phyloP scores from a whole-genome alignment of 208 protist genomes.

The Tritrichomonas foetus region DNA sequence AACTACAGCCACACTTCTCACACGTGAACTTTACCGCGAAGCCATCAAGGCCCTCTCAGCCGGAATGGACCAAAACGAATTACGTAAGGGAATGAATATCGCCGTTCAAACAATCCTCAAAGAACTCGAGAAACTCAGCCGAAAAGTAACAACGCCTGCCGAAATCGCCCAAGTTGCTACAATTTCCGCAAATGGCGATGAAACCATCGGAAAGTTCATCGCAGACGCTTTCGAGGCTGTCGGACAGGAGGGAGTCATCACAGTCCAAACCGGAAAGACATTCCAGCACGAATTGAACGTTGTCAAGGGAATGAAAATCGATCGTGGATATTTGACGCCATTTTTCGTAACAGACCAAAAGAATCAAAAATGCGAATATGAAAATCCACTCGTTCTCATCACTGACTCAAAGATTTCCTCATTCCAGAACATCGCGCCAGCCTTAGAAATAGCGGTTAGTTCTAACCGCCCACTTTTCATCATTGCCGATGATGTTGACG shows the following conservation, averaged over 20 bases:
- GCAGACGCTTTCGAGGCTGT: constrained; percentile 95
- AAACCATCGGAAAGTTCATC: constrained; percentile 92
- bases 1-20: constrained; percentile 97
- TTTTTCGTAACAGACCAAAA: constrained; percentile 97
- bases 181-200: constrained; percentile 98
- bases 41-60: constrained; percentile 87
- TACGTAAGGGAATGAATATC: constrained; percentile 91
- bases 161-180: constrained; percentile 93
- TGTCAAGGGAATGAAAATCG: constrained; percentile 63
- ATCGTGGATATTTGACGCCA: constrained; percentile 87
- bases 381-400: constrained; percentile 87
- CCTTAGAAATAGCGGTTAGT: constrained; percentile 56
- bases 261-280: constrained; percentile 94
- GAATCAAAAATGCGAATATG: constrained; percentile 81
- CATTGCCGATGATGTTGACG: constrained; percentile 96
- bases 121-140: constrained; percentile 73
- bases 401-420: constrained; percentile 84
- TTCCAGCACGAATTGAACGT: constrained; percentile 87
- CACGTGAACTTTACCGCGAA: constrained; percentile 90
- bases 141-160: constrained; percentile 79
- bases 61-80: constrained; percentile 97
- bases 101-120: constrained; percentile 76
- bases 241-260: constrained; percentile 97
- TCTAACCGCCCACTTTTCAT: constrained; percentile 83
- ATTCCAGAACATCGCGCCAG: constrained; percentile 52